phyloP scores from a whole-genome alignment of 148 eudicot genomes.

The Pharnaceum exiguum region DNA sequence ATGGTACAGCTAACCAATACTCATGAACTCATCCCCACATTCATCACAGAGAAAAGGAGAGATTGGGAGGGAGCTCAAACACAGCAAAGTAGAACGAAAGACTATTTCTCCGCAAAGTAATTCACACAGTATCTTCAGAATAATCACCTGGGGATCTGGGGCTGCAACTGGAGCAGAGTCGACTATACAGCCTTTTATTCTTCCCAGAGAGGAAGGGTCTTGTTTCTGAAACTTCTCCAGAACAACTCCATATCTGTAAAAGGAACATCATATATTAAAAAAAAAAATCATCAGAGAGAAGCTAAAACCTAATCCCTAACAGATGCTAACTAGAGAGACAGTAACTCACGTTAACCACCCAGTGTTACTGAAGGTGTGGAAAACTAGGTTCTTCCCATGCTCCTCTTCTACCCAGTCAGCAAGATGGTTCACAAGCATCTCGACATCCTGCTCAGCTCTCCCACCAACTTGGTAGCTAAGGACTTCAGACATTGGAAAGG shows the following conservation, averaged over 20 bases:
- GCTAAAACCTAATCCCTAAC: background rate
- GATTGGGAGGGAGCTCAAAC: too few species aligned
- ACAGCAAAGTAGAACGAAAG: background rate
- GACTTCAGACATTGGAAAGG: conserved; percentile 91
- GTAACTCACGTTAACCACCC: conserved; percentile 95
- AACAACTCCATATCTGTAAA: conserved; percentile 70
- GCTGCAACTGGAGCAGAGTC: conserved; percentile 96
- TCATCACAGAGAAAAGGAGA: too few species aligned
- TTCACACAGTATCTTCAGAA: background rate
- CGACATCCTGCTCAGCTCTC: conserved; percentile 80
- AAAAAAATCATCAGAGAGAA: background rate
- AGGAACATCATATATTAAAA: conserved; percentile 8
- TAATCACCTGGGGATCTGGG: conserved; percentile 87
- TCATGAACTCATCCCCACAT: too few species aligned
- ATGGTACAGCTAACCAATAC: too few species aligned
- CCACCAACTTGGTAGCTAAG: conserved; percentile 88
- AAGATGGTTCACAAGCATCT: conserved; percentile 75
- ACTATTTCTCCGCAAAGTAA: background rate
- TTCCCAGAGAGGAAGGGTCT: conserved; percentile 52
- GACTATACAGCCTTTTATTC: conserved; percentile 83
- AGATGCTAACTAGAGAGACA: background rate
- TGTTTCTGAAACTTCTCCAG: conserved; percentile 75
- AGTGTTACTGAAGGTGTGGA: conserved; percentile 96
- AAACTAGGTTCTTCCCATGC: conserved; percentile 79
- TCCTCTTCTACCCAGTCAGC: conserved; percentile 95